phyloP scores from a whole-genome alignment of 768 basidiomycete genomes.

The Tricholoma sp. region DNA sequence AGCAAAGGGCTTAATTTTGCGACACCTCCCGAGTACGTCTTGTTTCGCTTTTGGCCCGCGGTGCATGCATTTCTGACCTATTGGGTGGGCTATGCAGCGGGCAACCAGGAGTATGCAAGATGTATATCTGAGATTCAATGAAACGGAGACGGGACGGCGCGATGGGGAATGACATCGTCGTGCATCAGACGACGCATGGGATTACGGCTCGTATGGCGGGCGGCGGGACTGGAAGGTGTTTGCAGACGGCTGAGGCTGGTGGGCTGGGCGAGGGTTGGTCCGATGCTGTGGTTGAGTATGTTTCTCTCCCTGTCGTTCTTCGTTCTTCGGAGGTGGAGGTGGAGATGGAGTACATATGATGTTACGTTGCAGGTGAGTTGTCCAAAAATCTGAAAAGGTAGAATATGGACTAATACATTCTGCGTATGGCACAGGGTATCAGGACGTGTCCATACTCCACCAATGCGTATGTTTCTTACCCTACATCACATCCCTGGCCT shows the following conservation, averaged over 20 bases:
- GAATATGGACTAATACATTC: conserved; percentile 43
- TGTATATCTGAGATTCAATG: conserved; percentile 18
- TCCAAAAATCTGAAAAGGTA: conserved; percentile 32
- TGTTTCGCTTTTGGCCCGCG: too few relatives aligned
- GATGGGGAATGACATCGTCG: conserved; percentile 53
- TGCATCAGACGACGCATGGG: conserved; percentile 47
- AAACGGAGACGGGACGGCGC: conserved; percentile 52
- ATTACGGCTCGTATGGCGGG: conserved; percentile 46
- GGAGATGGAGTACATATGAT: conserved; percentile 30
- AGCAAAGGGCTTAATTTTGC: conserved; percentile 35
- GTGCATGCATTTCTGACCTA: too few relatives aligned
- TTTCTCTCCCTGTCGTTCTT: neutral
- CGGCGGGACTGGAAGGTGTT: conserved; percentile 53
- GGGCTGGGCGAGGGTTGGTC: conserved; percentile 71
- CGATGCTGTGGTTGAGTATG: conserved; percentile 44
- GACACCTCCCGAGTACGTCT: conserved; percentile 38
- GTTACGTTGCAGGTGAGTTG: conserved; percentile 28
- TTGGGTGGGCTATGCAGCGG: conserved; percentile 19
- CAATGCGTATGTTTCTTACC: conserved; percentile 24
- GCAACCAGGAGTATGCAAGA: conserved; percentile 29
- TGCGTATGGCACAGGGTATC: conserved; percentile 43
- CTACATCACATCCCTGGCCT: neutral
- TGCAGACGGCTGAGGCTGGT: conserved; percentile 57
- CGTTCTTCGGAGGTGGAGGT: neutral
- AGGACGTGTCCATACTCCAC: conserved; percentile 54